These are phyloP conservation scores for Aspergillus wentii DNA, from an alignment of 495 filamentous ascomycete genomes.

Conservation along the genomic window DNA sequence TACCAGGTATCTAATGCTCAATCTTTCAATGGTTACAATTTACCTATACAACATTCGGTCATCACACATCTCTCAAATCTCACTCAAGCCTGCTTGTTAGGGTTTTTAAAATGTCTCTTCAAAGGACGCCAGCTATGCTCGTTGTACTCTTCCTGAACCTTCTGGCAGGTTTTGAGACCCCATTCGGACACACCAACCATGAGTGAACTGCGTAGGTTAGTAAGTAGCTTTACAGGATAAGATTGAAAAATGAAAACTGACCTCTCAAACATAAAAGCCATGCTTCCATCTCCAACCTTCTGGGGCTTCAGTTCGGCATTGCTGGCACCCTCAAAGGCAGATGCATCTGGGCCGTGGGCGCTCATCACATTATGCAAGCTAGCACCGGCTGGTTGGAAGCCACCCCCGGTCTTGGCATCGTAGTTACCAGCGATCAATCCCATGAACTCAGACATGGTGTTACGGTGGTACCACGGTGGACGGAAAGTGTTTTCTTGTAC, in stretches of 20 bases:
- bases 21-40: neutral
- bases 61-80: slow-evolving; percentile 2
- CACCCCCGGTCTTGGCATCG: slow-evolving; percentile 58
- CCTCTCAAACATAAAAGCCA: slow-evolving; percentile 69
- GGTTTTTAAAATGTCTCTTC: slow-evolving; percentile 70
- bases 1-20: neutral
- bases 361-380: slow-evolving; percentile 61
- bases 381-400: slow-evolving; percentile 60
- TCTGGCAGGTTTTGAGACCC: slow-evolving; percentile 77
- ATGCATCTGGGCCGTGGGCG: slow-evolving; percentile 56
- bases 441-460: slow-evolving; percentile 68
- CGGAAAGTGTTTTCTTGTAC: slow-evolving; percentile 75
- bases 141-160: slow-evolving; percentile 81
- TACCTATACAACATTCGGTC: too few relatives aligned
- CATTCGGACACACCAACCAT: slow-evolving; percentile 94
- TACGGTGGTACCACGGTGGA: slow-evolving; percentile 80
- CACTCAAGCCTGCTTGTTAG: slow-evolving; percentile 34
- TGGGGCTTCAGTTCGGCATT: slow-evolving; percentile 52
- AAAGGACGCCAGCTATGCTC: slow-evolving; percentile 80
- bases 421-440: slow-evolving; percentile 59
- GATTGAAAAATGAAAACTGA: slow-evolving; percentile 18
- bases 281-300: slow-evolving; percentile 58
- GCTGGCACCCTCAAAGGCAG: slow-evolving; percentile 53
- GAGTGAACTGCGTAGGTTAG: slow-evolving; percentile 51
- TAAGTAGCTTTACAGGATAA: neutral